phyloP scores from a whole-genome alignment of 73 alveolate species.

The Tetrahymena malaccensis region DNA sequence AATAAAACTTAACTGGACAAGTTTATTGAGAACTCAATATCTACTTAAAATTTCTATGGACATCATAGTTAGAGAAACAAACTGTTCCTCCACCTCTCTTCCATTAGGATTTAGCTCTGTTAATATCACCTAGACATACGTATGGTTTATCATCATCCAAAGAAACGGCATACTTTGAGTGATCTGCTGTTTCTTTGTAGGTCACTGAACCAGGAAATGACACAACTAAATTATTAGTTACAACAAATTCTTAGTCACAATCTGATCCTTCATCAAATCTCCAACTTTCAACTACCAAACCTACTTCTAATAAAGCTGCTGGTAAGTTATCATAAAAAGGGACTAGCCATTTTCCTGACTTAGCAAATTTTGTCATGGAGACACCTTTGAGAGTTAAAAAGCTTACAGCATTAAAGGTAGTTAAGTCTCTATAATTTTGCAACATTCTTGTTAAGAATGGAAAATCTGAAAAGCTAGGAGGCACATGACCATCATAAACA shows the following conservation, averaged over 20 bases:
- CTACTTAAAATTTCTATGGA: not conserved
- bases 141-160: not conserved
- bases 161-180: slow-evolving; percentile 19
- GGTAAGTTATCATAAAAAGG: not conserved
- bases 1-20: not conserved
- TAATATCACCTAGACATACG: slow-evolving; percentile 8
- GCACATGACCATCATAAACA: not conserved
- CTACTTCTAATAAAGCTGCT: not conserved
- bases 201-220: not conserved
- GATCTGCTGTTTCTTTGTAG: slow-evolving; percentile 12
- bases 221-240: not conserved
- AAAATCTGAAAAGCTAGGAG: not conserved
- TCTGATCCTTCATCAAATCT: not conserved
- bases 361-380: not conserved
- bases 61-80: not conserved
- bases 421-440: not conserved
- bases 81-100: slow-evolving; percentile 34
- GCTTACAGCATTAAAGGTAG: not conserved
- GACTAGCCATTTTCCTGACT: not conserved
- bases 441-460: not conserved
- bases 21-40: not conserved
- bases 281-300: not conserved
- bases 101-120: slow-evolving; percentile 15
- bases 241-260: not conserved
- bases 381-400: not conserved